These are phyloP conservation scores for Cyclotella choctawhatcheeana DNA, from an alignment of 108 stramenopile species.

Conservation along the genomic window DNA sequence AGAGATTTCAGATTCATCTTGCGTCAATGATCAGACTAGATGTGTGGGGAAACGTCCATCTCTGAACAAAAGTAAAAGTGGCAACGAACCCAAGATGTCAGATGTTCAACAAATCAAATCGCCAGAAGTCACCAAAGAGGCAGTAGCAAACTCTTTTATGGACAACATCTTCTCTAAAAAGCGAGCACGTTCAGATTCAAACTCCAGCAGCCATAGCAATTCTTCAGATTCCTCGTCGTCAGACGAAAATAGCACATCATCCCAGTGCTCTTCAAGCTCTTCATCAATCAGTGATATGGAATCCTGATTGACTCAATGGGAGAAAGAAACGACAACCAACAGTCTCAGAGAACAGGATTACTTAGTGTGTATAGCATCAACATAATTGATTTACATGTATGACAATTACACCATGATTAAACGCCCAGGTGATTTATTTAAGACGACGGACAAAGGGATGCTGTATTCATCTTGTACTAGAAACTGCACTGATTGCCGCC, in stretches of 20 bases:
- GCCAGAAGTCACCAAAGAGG: not conserved
- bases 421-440: not conserved
- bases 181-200: constrained; percentile 12
- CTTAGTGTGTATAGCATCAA: no score
- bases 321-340: not conserved
- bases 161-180: not conserved
- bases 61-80: not conserved
- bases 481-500: constrained; percentile 6
- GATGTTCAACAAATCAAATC: not conserved
- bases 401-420: no score
- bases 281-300: constrained; percentile 1
- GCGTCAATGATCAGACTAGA: no score
- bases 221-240: not conserved
- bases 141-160: not conserved
- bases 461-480: not conserved
- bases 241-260: not conserved
- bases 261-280: not conserved
- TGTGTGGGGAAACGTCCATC: no score
- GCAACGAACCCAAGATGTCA: not conserved
- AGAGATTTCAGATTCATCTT: no score
- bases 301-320: not conserved
- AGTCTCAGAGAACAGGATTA: not conserved
- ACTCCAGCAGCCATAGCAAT: constrained; percentile 5
- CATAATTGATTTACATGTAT: no score
- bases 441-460: not conserved